Base-by-base conservation (phyloP, 371 early-diverging fungal genomes). In the Basidiobolus meristosporus region DNA sequence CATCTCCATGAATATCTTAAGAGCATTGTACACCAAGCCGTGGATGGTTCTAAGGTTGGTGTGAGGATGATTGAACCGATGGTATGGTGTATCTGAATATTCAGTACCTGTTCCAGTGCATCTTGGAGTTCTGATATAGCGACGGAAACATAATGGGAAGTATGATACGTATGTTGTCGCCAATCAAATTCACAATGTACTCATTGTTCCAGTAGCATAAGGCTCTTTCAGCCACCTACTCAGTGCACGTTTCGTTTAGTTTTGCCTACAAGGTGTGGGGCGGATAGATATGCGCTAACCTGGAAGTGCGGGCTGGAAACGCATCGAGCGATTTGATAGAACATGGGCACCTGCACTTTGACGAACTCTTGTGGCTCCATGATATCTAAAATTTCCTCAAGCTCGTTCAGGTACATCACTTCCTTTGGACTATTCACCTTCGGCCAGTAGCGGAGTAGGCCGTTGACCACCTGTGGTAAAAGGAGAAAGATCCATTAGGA, bases 351-450 rank as follows among this genome's bases (percentile, higher is more conserved):
- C 59, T 83, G 79, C 39, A 96, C 59, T 46, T 80, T 82, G 23
- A 67, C 59, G 52, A 95, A 95, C 49, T 90, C 84, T 15, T 61
- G 59, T 2, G 80, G 81, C 49, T 91, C 90, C 19, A 84, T 79
- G 3, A 87, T 77, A 58, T 91, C 91, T 58, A 97, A 46, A n/a
- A 93, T 82, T 44, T 92, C 91, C 49, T 97, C 97, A 36, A 95
- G 59, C 57, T 93, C 95, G 56, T 81, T 87, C 45, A 97, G 58
- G 55, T 85, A 97, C 91, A 97, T 92, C 40, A 95, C 89, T 57
- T 95, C 93, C 57, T 97, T 97, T 2, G 92, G 85, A 41, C 85
- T 85, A 64, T 93, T 97, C 35, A 88, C 82, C 54, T 93, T 97
- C 33, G 97, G 97, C 97, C 97, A 97, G 57, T 71, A 91, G 18